Base-by-base conservation (phyloP, 768 basidiomycete genomes). In the Russula abietina region DNA sequence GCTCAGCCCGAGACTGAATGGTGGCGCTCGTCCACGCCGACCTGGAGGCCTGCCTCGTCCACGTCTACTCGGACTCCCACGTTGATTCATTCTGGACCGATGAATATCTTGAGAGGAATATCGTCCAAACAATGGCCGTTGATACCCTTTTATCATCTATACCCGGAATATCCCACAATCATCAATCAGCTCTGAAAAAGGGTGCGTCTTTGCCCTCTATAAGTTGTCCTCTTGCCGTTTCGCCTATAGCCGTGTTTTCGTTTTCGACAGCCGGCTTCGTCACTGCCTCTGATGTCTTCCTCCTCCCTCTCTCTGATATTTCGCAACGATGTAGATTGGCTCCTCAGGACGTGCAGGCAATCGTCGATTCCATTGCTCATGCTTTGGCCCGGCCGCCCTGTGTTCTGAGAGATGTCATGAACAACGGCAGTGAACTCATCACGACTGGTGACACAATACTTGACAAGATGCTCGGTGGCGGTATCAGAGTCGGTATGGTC, bases 391-490 rank as follows among this genome's bases (percentile, higher is more conserved):
- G 75, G 24, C 70, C 71, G 30, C 72, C 81, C 11, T 71, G 66
- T 22, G 68, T 70, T n/a, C 74, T 89, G n/a, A 75, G 75, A 38
- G 73, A 78, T 3, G 69, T 77, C 50, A 63, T 69, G 60, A 59
- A 70, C 3, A 71, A 76, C 43, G 76, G 75, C 16, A 75, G 78
- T 32, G 78, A 81, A 55, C 77, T 73, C 57, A 83, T 89, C 67
- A 84, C 89, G 0, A 89, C 89, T 0, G 94, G 94, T 1, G 91
- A 96, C 70, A 61, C 71, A 1, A 69, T 75, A 22, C 77, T 98
- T 17, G 93, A 98, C 71, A 59, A 73, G 30, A 75, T 81, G 6
- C 76, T 98, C 0, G 89, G 88, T 8, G 93, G 93, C 14, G 94
- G 94, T 3, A 78, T 97, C 24, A 75, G 81, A 59, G 83, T 86